Evolutionary conservation across 305 asterid species (phyloP).

Genomic region (Solanum chacoense): DNA sequence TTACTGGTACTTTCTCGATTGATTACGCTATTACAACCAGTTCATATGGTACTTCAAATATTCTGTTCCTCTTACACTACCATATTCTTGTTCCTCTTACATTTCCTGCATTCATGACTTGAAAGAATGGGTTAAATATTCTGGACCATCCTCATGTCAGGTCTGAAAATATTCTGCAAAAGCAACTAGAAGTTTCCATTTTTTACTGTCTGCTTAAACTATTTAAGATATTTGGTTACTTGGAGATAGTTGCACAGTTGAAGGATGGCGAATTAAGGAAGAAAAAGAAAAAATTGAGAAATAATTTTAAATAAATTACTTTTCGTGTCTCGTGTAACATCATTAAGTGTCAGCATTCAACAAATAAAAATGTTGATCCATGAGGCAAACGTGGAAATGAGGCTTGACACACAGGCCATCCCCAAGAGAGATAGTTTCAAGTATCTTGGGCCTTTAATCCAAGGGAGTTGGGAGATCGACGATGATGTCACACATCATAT

Average conservation of each 20-base stretch:
- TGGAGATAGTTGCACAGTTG: neutral
- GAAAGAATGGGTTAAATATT: neutral
- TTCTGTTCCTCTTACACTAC: neutral
- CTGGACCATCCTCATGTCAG: neutral
- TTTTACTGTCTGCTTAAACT: neutral
- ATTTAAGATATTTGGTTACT: neutral
- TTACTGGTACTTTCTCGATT: slow-evolving; percentile 42
- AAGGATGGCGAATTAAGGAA: neutral
- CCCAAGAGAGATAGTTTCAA: neutral
- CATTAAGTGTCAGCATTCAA: neutral
- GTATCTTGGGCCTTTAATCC: neutral
- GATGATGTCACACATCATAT: neutral
- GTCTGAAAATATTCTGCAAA: neutral
- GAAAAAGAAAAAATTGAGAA: neutral
- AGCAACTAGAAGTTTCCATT: neutral
- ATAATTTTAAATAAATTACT: neutral
- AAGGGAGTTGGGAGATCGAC: neutral
- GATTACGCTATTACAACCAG: neutral
- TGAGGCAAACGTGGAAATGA: neutral
- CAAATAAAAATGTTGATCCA: neutral
- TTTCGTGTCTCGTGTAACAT: neutral
- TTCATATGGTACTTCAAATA: neutral
- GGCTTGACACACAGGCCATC: neutral
- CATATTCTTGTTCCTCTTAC: neutral
- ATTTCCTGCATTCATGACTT: neutral